Base-by-base conservation (phyloP, 352 stramenopile species). In the Phytophthora hibernalis region DNA sequence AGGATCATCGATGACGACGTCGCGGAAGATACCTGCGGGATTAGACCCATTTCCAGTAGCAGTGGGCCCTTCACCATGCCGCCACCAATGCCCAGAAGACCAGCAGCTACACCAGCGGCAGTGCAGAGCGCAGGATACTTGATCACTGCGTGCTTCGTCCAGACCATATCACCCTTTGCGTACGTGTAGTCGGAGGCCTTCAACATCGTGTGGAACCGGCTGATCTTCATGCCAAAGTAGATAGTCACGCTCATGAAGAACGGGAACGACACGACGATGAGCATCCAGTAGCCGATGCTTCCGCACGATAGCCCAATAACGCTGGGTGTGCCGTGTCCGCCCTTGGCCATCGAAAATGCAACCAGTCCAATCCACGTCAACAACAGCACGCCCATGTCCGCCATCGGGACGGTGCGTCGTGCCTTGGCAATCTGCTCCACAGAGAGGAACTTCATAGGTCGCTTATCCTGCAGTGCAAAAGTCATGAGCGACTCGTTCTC, bases 101-200 rank as follows among this genome's bases (percentile, higher is more conserved):
- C 87, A 7, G 87, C 87, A 47, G 87, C 87, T 1, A 93, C 65
- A 4, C 87, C 87, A 13, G 87, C 87, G 7, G 80, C 74, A 50
- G 84, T 91, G 45, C 87, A 95, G 1, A 95, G 33, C 26, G 77
- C 75, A 7, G 87, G 87, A 63, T 93, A 93, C 69, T 87, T 87
- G 44, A 99, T 63, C 0, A 97, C 96, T 6, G 92, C 83, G n/a
- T 83, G 71, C 28, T 79, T 80, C 64, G 96, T 89, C 97, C 97
- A 99, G 57, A 97, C 61, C 58, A 99, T 96, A 72, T 99, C 97
- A 15, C 96, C 97, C 63, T 98, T 89, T n/a, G 91, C 73, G 70
- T 98, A 99, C n/a, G 90, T 74, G 68, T 98, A 99, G 9, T 86
- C 84, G 0, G 70, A 90, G 8, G 72, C 67, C 57, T 90, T 74